Evolutionary conservation across 192 early-diverging fungal species (phyloP).

Genomic region (Umbelopsis vinacea): DNA sequence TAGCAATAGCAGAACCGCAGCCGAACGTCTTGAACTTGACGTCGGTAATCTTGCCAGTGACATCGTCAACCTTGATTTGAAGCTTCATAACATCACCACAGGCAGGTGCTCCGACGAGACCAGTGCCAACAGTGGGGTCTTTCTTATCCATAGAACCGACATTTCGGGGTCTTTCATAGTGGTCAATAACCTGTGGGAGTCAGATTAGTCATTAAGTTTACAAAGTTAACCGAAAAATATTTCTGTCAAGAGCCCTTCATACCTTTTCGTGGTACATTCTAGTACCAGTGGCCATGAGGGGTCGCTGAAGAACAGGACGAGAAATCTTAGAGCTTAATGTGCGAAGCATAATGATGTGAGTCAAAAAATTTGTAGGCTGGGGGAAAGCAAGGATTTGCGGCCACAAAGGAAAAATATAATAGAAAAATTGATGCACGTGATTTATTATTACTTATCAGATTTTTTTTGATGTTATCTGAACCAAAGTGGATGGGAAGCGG

Average conservation of each 20-base stretch:
- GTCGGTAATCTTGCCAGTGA: constrained; percentile 86
- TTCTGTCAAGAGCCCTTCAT: background rate
- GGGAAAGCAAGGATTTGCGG: background rate
- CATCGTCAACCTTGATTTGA: constrained; percentile 96
- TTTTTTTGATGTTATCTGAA: background rate
- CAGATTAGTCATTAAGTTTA: background rate
- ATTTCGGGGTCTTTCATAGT: constrained; percentile 96
- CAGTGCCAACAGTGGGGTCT: constrained; percentile 92
- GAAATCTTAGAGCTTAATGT: constrained; percentile 2
- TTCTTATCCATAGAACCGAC: constrained; percentile 91
- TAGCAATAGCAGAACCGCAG: constrained; percentile 96
- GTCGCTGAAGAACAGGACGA: constrained; percentile 19
- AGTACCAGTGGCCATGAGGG: constrained; percentile 21
- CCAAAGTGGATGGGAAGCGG: constrained; percentile 19
- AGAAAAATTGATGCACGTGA: constrained; percentile 11
- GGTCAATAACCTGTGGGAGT: constrained; percentile 85
- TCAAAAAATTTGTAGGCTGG: constrained; percentile 10
- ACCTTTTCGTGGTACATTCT: constrained; percentile 40
- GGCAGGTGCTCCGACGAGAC: constrained; percentile 89
- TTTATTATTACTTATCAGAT: constrained; percentile 12
- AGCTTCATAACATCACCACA: constrained; percentile 94
- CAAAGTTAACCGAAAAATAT: background rate
- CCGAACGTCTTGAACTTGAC: constrained; percentile 99
- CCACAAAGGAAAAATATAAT: background rate
- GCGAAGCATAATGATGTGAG: constrained; percentile 15